Base-by-base conservation (phyloP, 352 stramenopile species). In the Globisporangium camurandrum region DNA sequence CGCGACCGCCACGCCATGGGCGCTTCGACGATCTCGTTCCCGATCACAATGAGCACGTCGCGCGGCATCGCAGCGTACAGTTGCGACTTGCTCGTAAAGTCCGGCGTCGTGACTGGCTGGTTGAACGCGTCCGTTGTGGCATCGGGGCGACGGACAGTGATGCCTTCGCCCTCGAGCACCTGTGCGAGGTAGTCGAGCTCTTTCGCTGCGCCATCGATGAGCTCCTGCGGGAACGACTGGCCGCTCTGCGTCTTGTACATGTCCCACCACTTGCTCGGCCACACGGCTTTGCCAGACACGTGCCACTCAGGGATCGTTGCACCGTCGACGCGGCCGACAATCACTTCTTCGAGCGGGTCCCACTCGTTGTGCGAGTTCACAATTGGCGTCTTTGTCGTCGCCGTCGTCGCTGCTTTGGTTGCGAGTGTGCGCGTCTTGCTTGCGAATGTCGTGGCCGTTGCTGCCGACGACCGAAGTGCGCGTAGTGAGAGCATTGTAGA, bases 281-380 rank as follows among this genome's bases (percentile, higher is more conserved):
- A 95, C 56, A 95, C 84, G 14, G 86, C 86, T 62, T 95, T 95
- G 57, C 86, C 86, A 0, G 86, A 56, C 23, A 95, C 82, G 59
- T 96, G 83, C 86, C 84, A 95, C 52, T 96, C 86, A n/a, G 84
- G 86, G 59, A 96, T 94, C 31, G 86, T 96, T 20, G 86, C 79
- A 51, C 84, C 84, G 17, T 95, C 83, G 23, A 96, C 74, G 16
- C 80, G 67, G 3, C 84, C 86, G n/a, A 96, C 84, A 41, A 96
- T 95, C 40, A 96, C 81, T 53, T 96, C 86, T 61, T 96, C 86
- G 22, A 96, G 67, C 34, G 86, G 83, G 45, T 96, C 86, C 80
- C 84, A 95, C 57, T 96, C 86, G 49, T 91, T 96, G 71, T 95
- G 82, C 31, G 83, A 95, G 70, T 96, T 96, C 48, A 96, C 80